Evolutionary conservation across 2,329 filamentous ascomycete species (phyloP).

Genomic region (Aureobasidium lini): DNA sequence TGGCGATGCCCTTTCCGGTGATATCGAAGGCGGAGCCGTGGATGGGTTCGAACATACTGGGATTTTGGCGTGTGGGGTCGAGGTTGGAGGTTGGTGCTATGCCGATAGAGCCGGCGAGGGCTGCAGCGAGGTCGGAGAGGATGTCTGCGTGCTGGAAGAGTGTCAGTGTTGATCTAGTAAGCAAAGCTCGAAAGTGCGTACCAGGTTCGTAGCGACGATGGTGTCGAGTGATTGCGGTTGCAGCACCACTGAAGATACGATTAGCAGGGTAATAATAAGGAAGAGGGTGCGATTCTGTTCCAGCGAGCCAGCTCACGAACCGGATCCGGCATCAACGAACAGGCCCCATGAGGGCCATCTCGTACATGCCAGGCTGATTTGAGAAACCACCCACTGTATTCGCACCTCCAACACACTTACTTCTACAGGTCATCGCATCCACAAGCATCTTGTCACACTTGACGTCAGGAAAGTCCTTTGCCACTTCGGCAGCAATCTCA

Average conservation of each 20-base stretch:
- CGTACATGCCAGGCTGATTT: too few relatives aligned
- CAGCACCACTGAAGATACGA: slow-evolving; percentile 22
- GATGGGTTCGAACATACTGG: slow-evolving; percentile 57
- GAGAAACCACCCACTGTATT: slow-evolving; percentile 25
- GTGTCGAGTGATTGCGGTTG: slow-evolving; percentile 32
- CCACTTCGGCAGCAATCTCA: slow-evolving; percentile 50
- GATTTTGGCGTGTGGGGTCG: slow-evolving; percentile 54
- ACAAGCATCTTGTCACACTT: slow-evolving; percentile 59
- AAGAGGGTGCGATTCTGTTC: too few relatives aligned
- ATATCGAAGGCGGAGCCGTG: slow-evolving; percentile 55
- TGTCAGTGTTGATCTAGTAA: slow-evolving; percentile 48
- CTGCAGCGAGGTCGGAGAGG: slow-evolving; percentile 62
- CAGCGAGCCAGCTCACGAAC: too few relatives aligned
- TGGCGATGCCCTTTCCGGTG: slow-evolving; percentile 49
- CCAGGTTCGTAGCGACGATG: slow-evolving; percentile 33
- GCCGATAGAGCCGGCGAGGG: slow-evolving; percentile 62
- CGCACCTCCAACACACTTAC: too few relatives aligned
- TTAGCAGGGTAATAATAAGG: too few relatives aligned
- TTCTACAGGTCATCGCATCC: slow-evolving; percentile 58
- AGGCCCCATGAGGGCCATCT: too few relatives aligned
- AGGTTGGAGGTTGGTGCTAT: slow-evolving; percentile 66
- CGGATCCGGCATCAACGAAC: too few relatives aligned
- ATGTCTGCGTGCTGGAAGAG: slow-evolving; percentile 49
- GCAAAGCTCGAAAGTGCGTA: slow-evolving; percentile 33
- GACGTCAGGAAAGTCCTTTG: slow-evolving; percentile 53